Conservation (phyloP, 2,329 filamentous ascomycete species). For the Hypoxylon sp. region DNA sequence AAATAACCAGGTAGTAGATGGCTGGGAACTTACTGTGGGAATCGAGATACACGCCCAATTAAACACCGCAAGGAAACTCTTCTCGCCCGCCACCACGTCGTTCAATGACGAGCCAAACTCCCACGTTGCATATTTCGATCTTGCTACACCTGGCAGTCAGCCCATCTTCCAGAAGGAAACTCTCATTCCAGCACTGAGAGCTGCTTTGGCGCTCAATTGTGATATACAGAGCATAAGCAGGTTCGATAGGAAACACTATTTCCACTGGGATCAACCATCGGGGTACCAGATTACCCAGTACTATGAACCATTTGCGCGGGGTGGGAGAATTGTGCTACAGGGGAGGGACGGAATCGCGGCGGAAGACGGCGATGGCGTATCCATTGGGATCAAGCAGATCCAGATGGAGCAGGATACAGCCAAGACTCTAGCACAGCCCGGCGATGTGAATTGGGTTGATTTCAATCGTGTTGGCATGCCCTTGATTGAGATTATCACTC, state of each 20-base stretch:
- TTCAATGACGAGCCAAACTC: slow-evolving; percentile 81
- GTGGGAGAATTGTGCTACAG: slow-evolving; percentile 80
- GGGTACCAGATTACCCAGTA: slow-evolving; percentile 99
- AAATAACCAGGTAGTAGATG: slow-evolving; percentile 68
- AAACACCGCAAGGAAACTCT: slow-evolving; percentile 90
- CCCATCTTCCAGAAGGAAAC: slow-evolving; percentile 87
- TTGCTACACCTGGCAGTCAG: slow-evolving; percentile 90
- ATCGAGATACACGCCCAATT: slow-evolving; percentile 98
- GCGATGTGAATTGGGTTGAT: slow-evolving; percentile 83
- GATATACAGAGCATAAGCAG: slow-evolving; percentile 81
- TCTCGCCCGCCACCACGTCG: slow-evolving; percentile 80
- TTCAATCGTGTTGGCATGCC: slow-evolving; percentile 94
- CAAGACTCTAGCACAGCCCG: slow-evolving; percentile 87
- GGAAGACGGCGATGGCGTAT: slow-evolving; percentile 78
- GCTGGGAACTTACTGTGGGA: slow-evolving; percentile 95
- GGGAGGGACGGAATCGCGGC: slow-evolving; percentile 84
- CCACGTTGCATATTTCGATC: slow-evolving; percentile 90
- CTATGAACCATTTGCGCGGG: slow-evolving; percentile 79
- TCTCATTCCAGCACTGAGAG: slow-evolving; percentile 89
- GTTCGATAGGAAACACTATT: slow-evolving; percentile 98
- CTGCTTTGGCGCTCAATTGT: slow-evolving; percentile 87
- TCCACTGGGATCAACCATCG: slow-evolving; percentile 97
- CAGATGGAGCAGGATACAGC: slow-evolving; percentile 99
- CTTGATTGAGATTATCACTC: slow-evolving; percentile 94
- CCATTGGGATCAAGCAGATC: slow-evolving; percentile 89